Conservation (phyloP, 2,329 filamentous ascomycete genomes). For the Thielaviopsis punctulata region DNA sequence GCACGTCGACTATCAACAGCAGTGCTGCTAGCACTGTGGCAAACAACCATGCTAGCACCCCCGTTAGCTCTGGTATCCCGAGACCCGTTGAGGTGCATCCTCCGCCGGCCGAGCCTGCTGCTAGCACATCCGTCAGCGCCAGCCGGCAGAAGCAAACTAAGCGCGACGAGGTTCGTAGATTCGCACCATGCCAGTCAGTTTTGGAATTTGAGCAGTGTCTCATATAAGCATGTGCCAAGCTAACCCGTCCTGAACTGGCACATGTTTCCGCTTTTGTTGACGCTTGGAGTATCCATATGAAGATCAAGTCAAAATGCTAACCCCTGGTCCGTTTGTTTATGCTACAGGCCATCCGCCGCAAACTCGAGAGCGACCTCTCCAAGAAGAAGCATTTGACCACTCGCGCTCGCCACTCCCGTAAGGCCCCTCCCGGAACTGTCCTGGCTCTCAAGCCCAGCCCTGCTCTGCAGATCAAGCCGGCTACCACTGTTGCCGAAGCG, state of each 20-base stretch:
- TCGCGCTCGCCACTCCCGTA: conserved; percentile 70
- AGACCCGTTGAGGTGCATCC: conserved; percentile 50
- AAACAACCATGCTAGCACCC: conserved; percentile 40
- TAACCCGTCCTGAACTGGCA: neutral
- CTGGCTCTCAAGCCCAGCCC: conserved; percentile 89
- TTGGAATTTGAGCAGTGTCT: neutral
- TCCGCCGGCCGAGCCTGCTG: conserved; percentile 37
- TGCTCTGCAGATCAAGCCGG: conserved; percentile 92
- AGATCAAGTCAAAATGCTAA: conserved; percentile 5
- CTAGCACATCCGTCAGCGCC: conserved; percentile 61
- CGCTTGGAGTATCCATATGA: neutral
- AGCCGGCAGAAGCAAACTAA: conserved; percentile 94
- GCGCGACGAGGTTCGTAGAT: conserved; percentile 72
- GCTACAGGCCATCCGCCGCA: conserved; percentile 75
- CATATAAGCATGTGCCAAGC: neutral
- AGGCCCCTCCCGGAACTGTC: conserved; percentile 89
- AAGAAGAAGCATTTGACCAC: conserved; percentile 80
- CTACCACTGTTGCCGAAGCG: conserved; percentile 83
- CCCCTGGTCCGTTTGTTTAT: conserved; percentile 4
- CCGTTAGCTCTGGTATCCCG: conserved; percentile 48
- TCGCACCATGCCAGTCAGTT: neutral
- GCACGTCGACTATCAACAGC: conserved; percentile 30
- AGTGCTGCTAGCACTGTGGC: neutral
- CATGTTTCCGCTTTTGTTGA: neutral
- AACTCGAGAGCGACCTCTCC: conserved; percentile 92